Evolutionary conservation across 108 stramenopile genomes (phyloP).

Genomic region (Schizochytrium sp.): DNA sequence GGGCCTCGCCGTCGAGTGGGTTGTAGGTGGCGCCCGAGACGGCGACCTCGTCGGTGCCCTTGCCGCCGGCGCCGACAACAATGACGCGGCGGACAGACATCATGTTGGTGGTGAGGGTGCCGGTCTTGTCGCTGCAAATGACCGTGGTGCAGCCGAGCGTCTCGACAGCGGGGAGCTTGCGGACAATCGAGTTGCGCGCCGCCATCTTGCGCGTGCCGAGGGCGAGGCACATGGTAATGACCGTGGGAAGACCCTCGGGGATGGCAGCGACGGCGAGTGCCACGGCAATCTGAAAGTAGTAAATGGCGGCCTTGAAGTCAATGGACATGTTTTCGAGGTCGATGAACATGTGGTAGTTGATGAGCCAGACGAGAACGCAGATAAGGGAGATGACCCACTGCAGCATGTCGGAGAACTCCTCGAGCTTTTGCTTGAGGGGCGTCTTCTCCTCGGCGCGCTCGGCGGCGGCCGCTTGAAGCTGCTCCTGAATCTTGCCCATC

Average conservation of each 20-base stretch:
- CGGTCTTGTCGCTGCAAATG: conserved; percentile 96
- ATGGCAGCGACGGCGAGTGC: conserved; percentile 95
- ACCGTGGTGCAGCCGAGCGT: conserved; percentile 88
- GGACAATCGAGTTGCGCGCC: conserved; percentile 69
- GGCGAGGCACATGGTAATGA: conserved; percentile 88
- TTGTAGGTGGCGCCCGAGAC: background rate
- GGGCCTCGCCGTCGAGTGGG: background rate
- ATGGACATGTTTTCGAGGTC: conserved; percentile 57
- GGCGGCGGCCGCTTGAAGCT: conserved; percentile 62
- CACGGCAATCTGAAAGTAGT: conserved; percentile 93
- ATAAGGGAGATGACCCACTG: conserved; percentile 83
- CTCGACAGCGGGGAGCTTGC: conserved; percentile 83
- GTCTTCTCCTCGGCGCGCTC: conserved; percentile 68
- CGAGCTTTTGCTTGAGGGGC: conserved; percentile 80
- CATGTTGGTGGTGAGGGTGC: conserved; percentile 92
- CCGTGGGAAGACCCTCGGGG: conserved; percentile 95
- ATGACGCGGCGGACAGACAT: conserved; percentile 85
- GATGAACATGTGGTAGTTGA: conserved; percentile 70
- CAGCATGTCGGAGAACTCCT: conserved; percentile 86
- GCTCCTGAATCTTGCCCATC: conserved; percentile 86
- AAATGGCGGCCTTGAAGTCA: conserved; percentile 66
- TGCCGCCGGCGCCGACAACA: background rate
- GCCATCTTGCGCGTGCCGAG: conserved; percentile 85
- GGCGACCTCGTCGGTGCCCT: background rate
- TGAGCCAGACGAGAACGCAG: conserved; percentile 82